phyloP scores from a whole-genome alignment of 768 basidiomycete genomes.

The Epithele typhae region DNA sequence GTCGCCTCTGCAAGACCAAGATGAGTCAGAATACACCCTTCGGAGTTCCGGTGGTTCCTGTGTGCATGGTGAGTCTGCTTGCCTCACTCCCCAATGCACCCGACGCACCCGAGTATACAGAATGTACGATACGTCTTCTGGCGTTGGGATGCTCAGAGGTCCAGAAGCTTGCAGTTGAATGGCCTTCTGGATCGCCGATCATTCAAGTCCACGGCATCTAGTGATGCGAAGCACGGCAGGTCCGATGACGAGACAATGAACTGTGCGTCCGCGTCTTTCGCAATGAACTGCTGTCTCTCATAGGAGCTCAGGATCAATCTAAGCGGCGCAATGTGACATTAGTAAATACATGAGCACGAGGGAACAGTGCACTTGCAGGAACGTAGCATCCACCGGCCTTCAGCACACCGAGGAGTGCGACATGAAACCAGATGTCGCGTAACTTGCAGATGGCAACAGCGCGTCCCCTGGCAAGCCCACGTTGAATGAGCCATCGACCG shows the following conservation, averaged over 20 bases:
- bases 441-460: conserved; percentile 43
- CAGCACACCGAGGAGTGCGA: conserved; percentile 39
- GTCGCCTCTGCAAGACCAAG: conserved; percentile 30
- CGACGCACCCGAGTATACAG: conserved; percentile 47
- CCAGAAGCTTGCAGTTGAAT: conserved; percentile 27
- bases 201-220: conserved; percentile 20
- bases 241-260: conserved; percentile 33
- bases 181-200: conserved; percentile 20
- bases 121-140: conserved; percentile 37
- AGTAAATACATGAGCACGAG: background rate
- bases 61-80: too few species aligned
- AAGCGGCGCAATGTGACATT: background rate
- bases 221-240: conserved; percentile 23
- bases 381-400: conserved; percentile 50
- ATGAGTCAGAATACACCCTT: conserved; percentile 43
- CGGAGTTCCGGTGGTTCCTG: conserved; percentile 48
- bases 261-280: conserved; percentile 35
- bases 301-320: conserved; percentile 51
- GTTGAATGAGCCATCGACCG: conserved; percentile 36
- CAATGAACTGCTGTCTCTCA: conserved; percentile 44
- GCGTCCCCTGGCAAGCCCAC: conserved; percentile 34
- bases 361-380: conserved; percentile 31
- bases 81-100: too few species aligned
- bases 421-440: conserved; percentile 38
- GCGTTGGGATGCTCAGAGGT: conserved; percentile 26